Evolutionary conservation across 2,329 filamentous ascomycete species (phyloP).

Genomic region (Exserohilum turcica): DNA sequence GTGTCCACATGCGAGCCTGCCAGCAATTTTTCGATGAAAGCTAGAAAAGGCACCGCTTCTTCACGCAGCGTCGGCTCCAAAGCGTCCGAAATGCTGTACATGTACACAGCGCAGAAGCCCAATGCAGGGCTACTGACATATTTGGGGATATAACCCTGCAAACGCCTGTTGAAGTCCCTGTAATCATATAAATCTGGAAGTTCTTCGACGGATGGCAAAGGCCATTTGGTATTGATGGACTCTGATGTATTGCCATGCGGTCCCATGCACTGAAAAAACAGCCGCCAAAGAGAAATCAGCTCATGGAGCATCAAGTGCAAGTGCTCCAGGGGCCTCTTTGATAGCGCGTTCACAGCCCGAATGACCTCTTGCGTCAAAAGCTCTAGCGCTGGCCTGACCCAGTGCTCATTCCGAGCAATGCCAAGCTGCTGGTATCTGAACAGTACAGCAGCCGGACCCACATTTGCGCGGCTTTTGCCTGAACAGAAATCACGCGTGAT

Average conservation of each 20-base stretch:
- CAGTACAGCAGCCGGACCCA: conserved; percentile 33
- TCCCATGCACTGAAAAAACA: conserved; percentile 43
- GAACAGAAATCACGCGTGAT: conserved; percentile 26
- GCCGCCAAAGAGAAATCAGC: conserved; percentile 40
- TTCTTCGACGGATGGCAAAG: conserved; percentile 23
- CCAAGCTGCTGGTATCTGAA: conserved; percentile 39
- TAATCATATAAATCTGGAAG: conserved; percentile 5
- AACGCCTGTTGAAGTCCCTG: conserved; percentile 27
- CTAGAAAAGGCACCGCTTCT: conserved; percentile 35
- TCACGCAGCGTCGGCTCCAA: conserved; percentile 20
- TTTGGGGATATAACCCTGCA: conserved; percentile 35
- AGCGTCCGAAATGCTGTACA: conserved; percentile 38
- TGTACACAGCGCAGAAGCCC: conserved; percentile 38
- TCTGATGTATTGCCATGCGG: conserved; percentile 19
- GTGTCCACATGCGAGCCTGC: conserved; percentile 24
- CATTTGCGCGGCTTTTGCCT: conserved; percentile 5
- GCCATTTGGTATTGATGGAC: conserved; percentile 32
- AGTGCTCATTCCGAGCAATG: conserved; percentile 29
- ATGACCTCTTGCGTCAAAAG: conserved; percentile 34
- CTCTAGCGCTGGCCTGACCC: conserved; percentile 25
- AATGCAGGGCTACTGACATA: conserved; percentile 19
- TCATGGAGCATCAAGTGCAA: conserved; percentile 32
- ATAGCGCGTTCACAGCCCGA: conserved; percentile 13
- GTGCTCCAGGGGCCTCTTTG: conserved; percentile 10
- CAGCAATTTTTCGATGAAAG: conserved; percentile 32